Conservation (phyloP, 257 asterid species). For the Verbascum thapsus region DNA sequence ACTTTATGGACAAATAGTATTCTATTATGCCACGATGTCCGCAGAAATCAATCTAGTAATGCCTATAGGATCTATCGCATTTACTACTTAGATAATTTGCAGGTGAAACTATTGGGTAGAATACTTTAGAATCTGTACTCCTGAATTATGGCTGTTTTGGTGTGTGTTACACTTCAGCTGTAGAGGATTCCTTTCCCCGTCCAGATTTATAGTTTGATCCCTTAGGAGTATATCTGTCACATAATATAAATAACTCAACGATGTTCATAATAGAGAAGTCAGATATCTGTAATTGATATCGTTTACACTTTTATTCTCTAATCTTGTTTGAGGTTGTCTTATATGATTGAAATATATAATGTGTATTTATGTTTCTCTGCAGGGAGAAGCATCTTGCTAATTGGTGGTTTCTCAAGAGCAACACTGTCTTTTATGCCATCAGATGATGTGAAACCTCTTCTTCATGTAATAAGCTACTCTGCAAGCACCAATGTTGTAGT, state of each 20-base stretch:
- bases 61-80: background rate
- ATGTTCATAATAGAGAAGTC: too few species aligned
- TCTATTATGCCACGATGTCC: background rate
- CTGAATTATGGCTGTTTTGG: too few species aligned
- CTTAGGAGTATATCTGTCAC: too few species aligned
- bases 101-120: background rate
- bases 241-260: too few species aligned
- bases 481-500: background rate
- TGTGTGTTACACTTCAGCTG: too few species aligned
- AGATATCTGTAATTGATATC: too few species aligned
- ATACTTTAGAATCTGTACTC: too few species aligned
- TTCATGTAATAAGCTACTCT: background rate
- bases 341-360: background rate
- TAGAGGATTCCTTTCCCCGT: too few species aligned
- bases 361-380: background rate
- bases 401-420: background rate
- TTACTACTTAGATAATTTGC: background rate
- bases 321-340: background rate
- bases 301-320: too few species aligned
- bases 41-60: background rate
- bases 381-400: background rate
- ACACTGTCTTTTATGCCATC: background rate
- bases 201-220: too few species aligned
- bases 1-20: background rate
- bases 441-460: background rate